Evolutionary conservation across 108 stramenopile genomes (phyloP), one percentile per base, ranked within the genome.

Genomic region (Cyclotella cryptica): DNA sequence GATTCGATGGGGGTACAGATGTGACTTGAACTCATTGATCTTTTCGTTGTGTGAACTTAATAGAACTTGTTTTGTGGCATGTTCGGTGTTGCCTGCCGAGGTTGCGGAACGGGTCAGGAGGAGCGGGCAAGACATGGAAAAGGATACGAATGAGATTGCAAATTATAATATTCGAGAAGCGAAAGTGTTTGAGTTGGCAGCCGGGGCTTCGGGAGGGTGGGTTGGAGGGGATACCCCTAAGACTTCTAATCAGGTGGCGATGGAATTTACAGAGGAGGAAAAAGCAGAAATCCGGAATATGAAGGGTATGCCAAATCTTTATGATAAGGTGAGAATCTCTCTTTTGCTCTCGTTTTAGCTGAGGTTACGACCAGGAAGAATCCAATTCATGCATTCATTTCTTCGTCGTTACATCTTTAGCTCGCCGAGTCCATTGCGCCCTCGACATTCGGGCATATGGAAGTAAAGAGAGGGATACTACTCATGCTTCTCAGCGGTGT

Each of bases 401-500:
- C 35, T 28, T 69, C 22, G 10, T 45, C 22, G 3, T 66, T 45
- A 6, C 12, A 12, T n/a, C 27, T 69, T 65, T 29, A 91, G 82
- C 83, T 97, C 79, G 93, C 89, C 9, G 90, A 91, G 43, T 93
- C 92, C 14, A 93, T 99, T 41, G 93, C 93, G 22, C 99, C 99
- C 24, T 79, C 79, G 5, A 98, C 98, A n/a, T 98, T 96, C 78
- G 98, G 99, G 21, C 98, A 98, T 77, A 71, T 80, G 17, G 96
- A 99, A 82, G 93, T 99, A 10, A 99, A 99, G 77, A 90, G 96
- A 39, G 99, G 98, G 12, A 93, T 99, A 8, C 83, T 99, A 17
- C 88, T 99, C 11, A 96, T 97, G 96, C 84, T 99, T 22, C 71
- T 99, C 40, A 97, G 97, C 19, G 99, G 99, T 30, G 97, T 99